Evolutionary conservation across 306 rosid species (phyloP), one percentile per base, ranked within the genome.

Genomic region (Prunus mongolica): DNA sequence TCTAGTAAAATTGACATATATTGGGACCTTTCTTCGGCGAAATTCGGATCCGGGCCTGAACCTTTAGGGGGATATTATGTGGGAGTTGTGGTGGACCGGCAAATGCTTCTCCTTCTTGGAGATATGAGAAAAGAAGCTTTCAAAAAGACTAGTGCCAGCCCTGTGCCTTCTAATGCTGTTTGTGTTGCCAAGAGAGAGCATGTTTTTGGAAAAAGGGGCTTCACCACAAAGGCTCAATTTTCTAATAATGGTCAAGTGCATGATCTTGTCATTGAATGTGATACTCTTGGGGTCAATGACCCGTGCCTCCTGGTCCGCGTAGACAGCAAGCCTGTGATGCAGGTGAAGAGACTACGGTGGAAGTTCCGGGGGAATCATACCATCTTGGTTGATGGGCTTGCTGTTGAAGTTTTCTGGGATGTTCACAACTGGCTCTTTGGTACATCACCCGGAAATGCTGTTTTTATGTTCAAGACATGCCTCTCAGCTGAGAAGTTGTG

Each of bases 391-490:
- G 97, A 95, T 84, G 97, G 97, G 52, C 78, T 88, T 78, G 87
- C 92, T 5, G 90, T 95, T 18, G 99, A 95, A 81, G 89, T 95
- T 70, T 88, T 89, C 78, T 95, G 99, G 99, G 99, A 95, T 82
- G 97, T 89, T 24, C 93, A 95, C 85, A 91, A 71, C 86, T 95
- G 99, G 99, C 97, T 95, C 77, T 95, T 92, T 32, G 82, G 91
- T 56, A 20, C 93, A 66, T 84, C 97, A 50, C 82, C 87, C 24
- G 92, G 92, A 64, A 85, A 77, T 78, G 97, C 99, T 61, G 97
- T 95, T 77, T 95, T 95, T 76, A 86, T 95, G 98, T 95, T 95
- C 91, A 89, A 88, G 80, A 91, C 97, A 74, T 80, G 93, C 78
- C 78, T 78, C 51, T 84, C 97, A 0, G 78, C 85, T 2, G 96